Conservation (phyloP, 495 filamentous ascomycete species). For the Aspergillus incahuasiensis region DNA sequence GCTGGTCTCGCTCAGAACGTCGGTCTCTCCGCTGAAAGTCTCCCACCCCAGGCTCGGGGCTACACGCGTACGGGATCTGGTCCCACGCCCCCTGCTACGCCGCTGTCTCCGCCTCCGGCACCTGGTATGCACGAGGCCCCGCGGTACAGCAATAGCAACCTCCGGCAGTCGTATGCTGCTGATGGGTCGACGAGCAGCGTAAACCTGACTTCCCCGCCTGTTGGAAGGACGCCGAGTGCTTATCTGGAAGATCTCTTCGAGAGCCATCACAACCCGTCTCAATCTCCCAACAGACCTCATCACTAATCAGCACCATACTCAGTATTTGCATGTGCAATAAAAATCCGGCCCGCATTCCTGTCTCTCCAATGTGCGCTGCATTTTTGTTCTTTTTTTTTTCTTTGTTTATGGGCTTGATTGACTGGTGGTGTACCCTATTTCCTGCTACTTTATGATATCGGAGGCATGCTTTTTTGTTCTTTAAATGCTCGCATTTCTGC, state of each 20-base stretch:
- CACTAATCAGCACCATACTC: neutral
- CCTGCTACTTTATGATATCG: neutral
- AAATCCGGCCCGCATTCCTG: neutral
- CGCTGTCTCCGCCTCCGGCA: conserved; percentile 42
- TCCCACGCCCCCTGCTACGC: conserved; percentile 65
- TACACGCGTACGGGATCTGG: conserved; percentile 43
- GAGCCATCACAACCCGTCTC: conserved; percentile 40
- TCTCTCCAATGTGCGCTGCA: too few relatives aligned
- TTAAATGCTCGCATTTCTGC: neutral
- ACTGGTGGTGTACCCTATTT: neutral
- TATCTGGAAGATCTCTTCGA: conserved; percentile 93
- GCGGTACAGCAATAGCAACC: conserved; percentile 21
- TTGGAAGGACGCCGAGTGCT: conserved; percentile 78
- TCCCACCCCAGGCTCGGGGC: conserved; percentile 24
- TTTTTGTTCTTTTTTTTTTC: neutral
- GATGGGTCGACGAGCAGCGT: conserved; percentile 64
- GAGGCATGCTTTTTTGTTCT: neutral
- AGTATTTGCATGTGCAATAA: conserved; percentile 1
- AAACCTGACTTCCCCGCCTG: conserved; percentile 60
- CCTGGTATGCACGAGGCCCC: conserved; percentile 25
- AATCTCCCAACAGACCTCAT: conserved; percentile 17
- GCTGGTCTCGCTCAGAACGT: conserved; percentile 34
- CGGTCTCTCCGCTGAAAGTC: conserved; percentile 11
- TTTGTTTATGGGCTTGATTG: neutral
- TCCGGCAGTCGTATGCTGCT: conserved; percentile 30